Percentiles rank a stretch among this genome's conserved stretches.
Conservation (phyloP, 441 rosid species). For the Syzygium syzygioides region DNA sequence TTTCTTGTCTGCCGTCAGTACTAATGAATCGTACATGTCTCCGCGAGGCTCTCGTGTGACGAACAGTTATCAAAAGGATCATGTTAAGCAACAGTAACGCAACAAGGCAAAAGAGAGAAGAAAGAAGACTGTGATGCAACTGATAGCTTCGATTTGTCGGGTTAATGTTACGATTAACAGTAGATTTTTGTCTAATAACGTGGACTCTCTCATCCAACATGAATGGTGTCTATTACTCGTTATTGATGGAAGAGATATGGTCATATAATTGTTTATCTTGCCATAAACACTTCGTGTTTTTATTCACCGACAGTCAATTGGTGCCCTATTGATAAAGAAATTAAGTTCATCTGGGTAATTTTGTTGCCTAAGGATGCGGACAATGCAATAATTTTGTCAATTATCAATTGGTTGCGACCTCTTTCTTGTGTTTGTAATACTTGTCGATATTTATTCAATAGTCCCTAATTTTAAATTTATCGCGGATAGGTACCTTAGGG, state of each 20-base stretch:
- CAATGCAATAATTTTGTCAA: not conserved
- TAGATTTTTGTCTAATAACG: not conserved
- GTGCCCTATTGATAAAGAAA: not conserved
- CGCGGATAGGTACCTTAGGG: not conserved
- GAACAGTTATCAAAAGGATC: accelerated
- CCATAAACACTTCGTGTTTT: not conserved
- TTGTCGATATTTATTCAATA: not conserved
- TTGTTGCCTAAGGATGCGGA: not conserved
- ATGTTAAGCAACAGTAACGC: not conserved
- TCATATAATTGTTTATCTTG: not conserved
- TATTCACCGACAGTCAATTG: not conserved
- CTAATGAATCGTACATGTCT: not conserved
- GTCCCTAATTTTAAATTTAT: not conserved
- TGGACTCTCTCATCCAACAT: not conserved
- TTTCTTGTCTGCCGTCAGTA: not conserved
- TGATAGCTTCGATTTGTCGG: not conserved
- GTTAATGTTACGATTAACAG: not conserved
- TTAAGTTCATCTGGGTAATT: not conserved
- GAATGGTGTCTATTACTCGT: not conserved
- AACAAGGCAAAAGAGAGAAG: not conserved
- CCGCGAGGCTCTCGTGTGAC: not conserved
- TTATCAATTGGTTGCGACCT: not conserved
- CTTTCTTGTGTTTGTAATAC: not conserved
- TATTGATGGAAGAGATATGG: not conserved
- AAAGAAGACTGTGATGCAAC: not conserved